Base-by-base conservation (phyloP, 1,284 basidiomycete genomes). In the Austroboletus niveus region DNA sequence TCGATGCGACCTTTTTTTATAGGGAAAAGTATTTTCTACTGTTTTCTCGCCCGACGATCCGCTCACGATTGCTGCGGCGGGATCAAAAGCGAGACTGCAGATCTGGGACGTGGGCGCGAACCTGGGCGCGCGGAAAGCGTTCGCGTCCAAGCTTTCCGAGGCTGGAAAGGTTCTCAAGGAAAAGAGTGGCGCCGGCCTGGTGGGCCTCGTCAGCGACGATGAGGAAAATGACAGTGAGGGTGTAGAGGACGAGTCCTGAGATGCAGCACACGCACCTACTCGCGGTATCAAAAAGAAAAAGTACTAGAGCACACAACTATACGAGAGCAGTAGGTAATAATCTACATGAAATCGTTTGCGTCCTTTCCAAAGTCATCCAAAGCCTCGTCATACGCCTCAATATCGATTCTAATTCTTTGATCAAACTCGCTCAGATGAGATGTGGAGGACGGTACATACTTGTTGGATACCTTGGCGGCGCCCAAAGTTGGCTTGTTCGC, bases 21-120 rank as follows among this genome's bases (percentile, higher is more conserved):
- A 95, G 92, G 96, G 96, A 69, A 97, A 97, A 75, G 89, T 99
- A 17, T 99, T 99, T 72, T 88, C 94, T 1, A 80, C 89, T 0
- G 77, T 81, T 4, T 98, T 92, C 78, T 95, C 92, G 22, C 96
- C 97, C 0, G 94, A 98, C 68, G 92, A 97, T 62, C 89, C 95
- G 0, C 83, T 98, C 48, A 97, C 93, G 1, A 70, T 99, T 42
- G 96, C 95, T 2, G 95, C 93, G 2, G 97, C 90, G 12, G 97
- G 97, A 5, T 94, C 91, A 8, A 90, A 92, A 62, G 96, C 92
- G 3, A 92, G 89, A 61, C 70, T 99, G 5, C 94, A 98, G 66
- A 80, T 99, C 10, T 99, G 97, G 94, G 95, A 99, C 60, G 80
- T 93, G 34, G 89, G 84, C 14, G 79, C 85, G 6, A 94, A 91